Percentiles rank a stretch among this genome's conserved stretches.
Evolutionary conservation across 169 alveolate genomes (phyloP).

Genomic region (Babesia ovis): DNA sequence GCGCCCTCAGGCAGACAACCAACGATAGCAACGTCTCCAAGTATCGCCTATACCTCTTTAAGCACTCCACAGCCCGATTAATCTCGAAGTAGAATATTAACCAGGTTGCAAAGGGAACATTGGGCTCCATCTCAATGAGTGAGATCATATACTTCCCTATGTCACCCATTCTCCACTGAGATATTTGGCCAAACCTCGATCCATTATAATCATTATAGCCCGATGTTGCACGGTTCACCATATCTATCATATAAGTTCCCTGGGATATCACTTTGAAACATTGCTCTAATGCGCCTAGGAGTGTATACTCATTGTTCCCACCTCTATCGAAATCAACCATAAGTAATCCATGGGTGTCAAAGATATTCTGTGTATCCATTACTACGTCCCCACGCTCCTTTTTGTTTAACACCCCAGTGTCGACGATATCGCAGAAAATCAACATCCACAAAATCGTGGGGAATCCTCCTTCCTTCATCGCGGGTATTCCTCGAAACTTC

Average conservation of each 20-base stretch:
- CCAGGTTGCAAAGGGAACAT: constrained; percentile 88
- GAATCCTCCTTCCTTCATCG: constrained; percentile 89
- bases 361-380: neutral
- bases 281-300: constrained; percentile 50
- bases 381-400: neutral
- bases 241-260: constrained; percentile 49
- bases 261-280: constrained; percentile 33
- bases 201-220: constrained; percentile 7
- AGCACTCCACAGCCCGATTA: constrained; percentile 69
- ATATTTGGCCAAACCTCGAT: neutral
- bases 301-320: neutral
- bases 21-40: constrained; percentile 52
- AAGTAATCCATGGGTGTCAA: neutral
- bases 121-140: constrained; percentile 83
- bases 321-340: neutral
- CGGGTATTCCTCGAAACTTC: constrained; percentile 81
- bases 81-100: constrained; percentile 85
- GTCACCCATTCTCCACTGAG: constrained; percentile 33
- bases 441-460: constrained; percentile 89
- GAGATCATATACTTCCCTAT: constrained; percentile 55
- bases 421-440: constrained; percentile 68
- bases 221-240: constrained; percentile 26
- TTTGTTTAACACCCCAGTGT: constrained; percentile 1
- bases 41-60: constrained; percentile 13
- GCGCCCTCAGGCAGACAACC: constrained; percentile 32